Evolutionary conservation across 345 rosid species (phyloP), one percentile per base, ranked within the genome.

Genomic region (Syzygium oleosum): DNA sequence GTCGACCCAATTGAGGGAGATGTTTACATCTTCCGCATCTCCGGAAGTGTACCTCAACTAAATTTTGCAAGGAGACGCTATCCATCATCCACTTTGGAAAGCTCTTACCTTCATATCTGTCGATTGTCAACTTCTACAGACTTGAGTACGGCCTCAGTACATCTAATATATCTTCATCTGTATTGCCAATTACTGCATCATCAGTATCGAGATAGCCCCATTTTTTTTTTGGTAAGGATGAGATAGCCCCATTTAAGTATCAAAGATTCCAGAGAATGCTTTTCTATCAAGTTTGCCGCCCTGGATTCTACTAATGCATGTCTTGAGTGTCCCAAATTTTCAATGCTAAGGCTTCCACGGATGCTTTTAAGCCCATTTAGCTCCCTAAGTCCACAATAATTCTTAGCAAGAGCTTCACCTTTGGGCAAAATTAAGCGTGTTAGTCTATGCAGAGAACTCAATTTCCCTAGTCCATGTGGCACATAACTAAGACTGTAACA

Each of bases 401-500:
- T 56, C 12, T 51, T 27, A 0, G 23, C 7, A 2, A 0, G 1
- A 54, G 54, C 54, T n/a, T 6, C 34, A 31, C 34, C 51, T 56
- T 8, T 34, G 23, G 63, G 49, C 25, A 85, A 55, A 0, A 55
- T 56, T 0, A 85, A 85, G 25, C 3, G 0, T 0, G 0, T 43
- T 31, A 85, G 0, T n/a, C 2, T 38, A 0, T 27, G 29, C 38
- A 56, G 2, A 0, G 5, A 17, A 1, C 1, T 41, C n/a, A 85
- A 4, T 17, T 22, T 0, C 6, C 13, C 29, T 38, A 85, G 0
- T 12, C 86, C 86, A 6, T 0, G 0, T 31, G 86, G 73, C 53
- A 54, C 0, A 56, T 25, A 54, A 55, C 10, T 0, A 17, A 46
- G 52, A 13, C 0, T 0, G 0, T 0, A 0, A n/a, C 84, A 80